Evolutionary conservation across 345 rosid species (phyloP), one percentile per base, ranked within the genome.

Genomic region (Brassica carinata): DNA sequence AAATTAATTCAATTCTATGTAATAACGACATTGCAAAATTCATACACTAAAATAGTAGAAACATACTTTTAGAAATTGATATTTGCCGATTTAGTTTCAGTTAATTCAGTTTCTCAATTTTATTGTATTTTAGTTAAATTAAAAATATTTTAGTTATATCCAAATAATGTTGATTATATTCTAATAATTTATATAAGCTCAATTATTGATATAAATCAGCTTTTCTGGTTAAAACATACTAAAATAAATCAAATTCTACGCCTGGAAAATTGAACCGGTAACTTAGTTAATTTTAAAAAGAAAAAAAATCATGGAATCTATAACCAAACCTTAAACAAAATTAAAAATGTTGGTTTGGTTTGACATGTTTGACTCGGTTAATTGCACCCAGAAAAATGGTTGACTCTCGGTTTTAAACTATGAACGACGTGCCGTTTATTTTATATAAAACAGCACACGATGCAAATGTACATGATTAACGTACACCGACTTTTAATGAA

Each of bases 401-500:
- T 23, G 26, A 23, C 26, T 23, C 26, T 23, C 2, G 7, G 19
- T 10, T 13, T 36, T 5, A 1, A 0, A 38, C 5, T 23, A 26
- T 18, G 2, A 67, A 79, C 64, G n/a, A 8, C 8, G 18, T 61
- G 66, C 73, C 71, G 79, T 79, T 61, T 53, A 4, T 1, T 5
- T 5, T 79, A 55, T 66, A 18, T 14, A 2, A 51, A 73, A 72
- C 77, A 40, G 14, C 77, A 72, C 77, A 8, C 34, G 72, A 58
- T 36, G 31, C 43, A 64, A 6, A 4, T 23, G 57, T 15, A 78
- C 34, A 64, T 78, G 76, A 63, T 64, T 64, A 30, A 43, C 34
- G 31, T 73, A 8, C 33, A 69, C 75, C 79, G 71, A 45, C 73
- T 18, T n/a, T n/a, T 29, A 43, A 45, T 40, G n/a, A 45, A 79